Evolutionary conservation across 2,329 filamentous ascomycete species (phyloP).

Genomic region (Bipolaris zeicola): DNA sequence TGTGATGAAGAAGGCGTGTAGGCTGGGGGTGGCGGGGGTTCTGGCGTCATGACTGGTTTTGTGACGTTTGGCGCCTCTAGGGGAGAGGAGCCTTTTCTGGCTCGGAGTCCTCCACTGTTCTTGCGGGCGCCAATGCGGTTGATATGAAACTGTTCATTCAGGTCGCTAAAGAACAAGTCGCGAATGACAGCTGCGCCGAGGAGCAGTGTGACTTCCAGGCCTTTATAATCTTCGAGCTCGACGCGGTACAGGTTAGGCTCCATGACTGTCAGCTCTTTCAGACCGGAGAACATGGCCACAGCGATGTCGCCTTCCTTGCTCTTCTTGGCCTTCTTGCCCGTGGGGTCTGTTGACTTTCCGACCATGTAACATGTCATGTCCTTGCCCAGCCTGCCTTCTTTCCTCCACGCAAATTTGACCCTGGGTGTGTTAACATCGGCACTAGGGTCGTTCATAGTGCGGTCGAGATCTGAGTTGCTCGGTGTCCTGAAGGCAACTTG

Average conservation of each 20-base stretch:
- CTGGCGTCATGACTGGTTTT: conserved; percentile 42
- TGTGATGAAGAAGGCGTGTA: conserved; percentile 28
- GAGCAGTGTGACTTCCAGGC: conserved; percentile 80
- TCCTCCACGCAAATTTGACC: conserved; percentile 85
- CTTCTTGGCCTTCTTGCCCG: conserved; percentile 67
- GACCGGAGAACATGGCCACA: conserved; percentile 76
- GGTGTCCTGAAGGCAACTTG: conserved; percentile 82
- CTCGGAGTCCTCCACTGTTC: conserved; percentile 44
- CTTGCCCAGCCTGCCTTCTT: conserved; percentile 82
- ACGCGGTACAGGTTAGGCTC: conserved; percentile 90
- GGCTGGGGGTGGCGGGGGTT: conserved; percentile 34
- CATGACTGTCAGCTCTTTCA: conserved; percentile 84
- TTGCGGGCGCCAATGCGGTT: conserved; percentile 51
- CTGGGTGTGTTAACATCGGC: conserved; percentile 65
- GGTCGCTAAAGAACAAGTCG: conserved; percentile 67
- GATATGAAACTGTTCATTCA: conserved; percentile 80
- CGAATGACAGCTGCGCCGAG: conserved; percentile 65
- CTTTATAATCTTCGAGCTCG: conserved; percentile 92
- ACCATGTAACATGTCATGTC: conserved; percentile 89
- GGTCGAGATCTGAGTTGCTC: conserved; percentile 77
- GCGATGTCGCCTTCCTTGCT: conserved; percentile 94
- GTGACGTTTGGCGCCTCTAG: conserved; percentile 33
- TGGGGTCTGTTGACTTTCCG: conserved; percentile 70
- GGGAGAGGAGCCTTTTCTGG: conserved; percentile 45
- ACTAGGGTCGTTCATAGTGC: conserved; percentile 67